These are phyloP conservation scores for Yamadazyma taylorii DNA, from an alignment of 1,139 yeast genomes.

Conservation along the genomic window DNA sequence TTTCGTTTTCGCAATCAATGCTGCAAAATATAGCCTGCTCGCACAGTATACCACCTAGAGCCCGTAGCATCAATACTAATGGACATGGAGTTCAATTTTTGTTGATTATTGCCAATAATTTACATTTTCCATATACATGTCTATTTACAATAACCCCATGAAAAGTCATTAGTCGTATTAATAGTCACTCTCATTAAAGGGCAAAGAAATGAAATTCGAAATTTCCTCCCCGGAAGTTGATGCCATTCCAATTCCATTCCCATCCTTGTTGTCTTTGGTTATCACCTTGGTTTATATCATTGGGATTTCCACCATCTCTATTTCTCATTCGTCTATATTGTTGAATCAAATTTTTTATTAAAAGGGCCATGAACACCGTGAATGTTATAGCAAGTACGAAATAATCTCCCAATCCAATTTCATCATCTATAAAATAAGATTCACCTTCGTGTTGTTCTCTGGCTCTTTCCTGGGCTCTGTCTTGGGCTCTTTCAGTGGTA, in stretches of 20 bases:
- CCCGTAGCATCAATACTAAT: too few relatives aligned
- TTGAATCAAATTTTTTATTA: conserved; percentile 29
- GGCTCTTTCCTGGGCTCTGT: conserved; percentile 28
- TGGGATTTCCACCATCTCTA: conserved; percentile 4
- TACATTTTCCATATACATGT: too few relatives aligned
- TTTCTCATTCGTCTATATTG: conserved; percentile 27
- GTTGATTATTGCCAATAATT: too few relatives aligned
- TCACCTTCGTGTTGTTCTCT: conserved; percentile 37
- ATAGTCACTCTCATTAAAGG: too few relatives aligned
- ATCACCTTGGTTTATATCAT: conserved; percentile 1
- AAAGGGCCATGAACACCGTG: conserved; percentile 28
- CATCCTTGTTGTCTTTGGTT: conserved; percentile 14
- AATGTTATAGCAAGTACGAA: conserved; percentile 32
- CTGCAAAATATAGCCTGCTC: too few relatives aligned
- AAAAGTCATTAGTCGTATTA: too few relatives aligned
- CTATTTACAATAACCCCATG: neutral
- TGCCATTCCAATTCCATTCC: conserved; percentile 18
- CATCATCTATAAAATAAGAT: conserved; percentile 22
- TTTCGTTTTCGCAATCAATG: too few relatives aligned
- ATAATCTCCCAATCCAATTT: conserved; percentile 35
- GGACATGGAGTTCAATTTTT: too few relatives aligned
- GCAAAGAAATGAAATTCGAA: conserved; percentile 43
- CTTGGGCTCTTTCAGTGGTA: conserved; percentile 14
- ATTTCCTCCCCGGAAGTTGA: conserved; percentile 30
- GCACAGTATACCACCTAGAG: too few relatives aligned